Conservation (phyloP, 352 stramenopile species). For the Phytophthora tubulina region DNA sequence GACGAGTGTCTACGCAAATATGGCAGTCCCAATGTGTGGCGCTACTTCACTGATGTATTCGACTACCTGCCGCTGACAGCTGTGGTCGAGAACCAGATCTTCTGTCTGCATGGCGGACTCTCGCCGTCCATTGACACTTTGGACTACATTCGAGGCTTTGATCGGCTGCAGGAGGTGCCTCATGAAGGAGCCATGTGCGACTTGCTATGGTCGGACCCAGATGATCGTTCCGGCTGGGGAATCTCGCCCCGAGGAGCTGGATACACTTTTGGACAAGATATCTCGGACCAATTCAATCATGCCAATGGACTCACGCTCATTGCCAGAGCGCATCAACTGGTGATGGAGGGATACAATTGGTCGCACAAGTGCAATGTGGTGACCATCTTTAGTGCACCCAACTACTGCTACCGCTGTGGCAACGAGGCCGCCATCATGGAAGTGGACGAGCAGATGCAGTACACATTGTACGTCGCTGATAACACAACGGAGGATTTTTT, state of each 20-base stretch:
- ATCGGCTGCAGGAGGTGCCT: slow-evolving; percentile 91
- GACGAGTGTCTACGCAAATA: slow-evolving; percentile 95
- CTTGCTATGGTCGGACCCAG: slow-evolving; percentile 98
- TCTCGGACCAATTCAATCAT: slow-evolving; percentile 97
- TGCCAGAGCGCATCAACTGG: slow-evolving; percentile 95
- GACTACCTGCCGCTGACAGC: slow-evolving; percentile 95
- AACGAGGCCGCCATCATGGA: slow-evolving; percentile 99
- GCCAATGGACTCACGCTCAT: slow-evolving; percentile 98
- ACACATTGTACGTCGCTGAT: slow-evolving; percentile 90
- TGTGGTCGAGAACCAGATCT: slow-evolving; percentile 99
- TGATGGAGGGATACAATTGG: slow-evolving; percentile 93
- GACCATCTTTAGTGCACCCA: slow-evolving; percentile 98
- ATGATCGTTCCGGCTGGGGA: slow-evolving; percentile 99
- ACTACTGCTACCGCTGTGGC: slow-evolving; percentile 99
- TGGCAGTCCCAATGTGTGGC: slow-evolving; percentile 99
- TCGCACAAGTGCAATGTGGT: slow-evolving; percentile 97
- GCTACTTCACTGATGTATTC: slow-evolving; percentile 97
- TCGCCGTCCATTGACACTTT: slow-evolving; percentile 95
- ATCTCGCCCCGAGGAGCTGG: slow-evolving; percentile 97
- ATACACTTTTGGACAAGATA: slow-evolving; percentile 99
- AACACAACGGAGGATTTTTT: background rate
- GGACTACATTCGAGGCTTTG: slow-evolving; percentile 95
- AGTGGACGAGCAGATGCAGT: slow-evolving; percentile 96
- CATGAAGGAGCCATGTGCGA: slow-evolving; percentile 98
- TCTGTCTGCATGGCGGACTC: slow-evolving; percentile 98